phyloP scores from a whole-genome alignment of 2,329 filamentous ascomycete genomes.

The Pseudogymnoascus pannorum region DNA sequence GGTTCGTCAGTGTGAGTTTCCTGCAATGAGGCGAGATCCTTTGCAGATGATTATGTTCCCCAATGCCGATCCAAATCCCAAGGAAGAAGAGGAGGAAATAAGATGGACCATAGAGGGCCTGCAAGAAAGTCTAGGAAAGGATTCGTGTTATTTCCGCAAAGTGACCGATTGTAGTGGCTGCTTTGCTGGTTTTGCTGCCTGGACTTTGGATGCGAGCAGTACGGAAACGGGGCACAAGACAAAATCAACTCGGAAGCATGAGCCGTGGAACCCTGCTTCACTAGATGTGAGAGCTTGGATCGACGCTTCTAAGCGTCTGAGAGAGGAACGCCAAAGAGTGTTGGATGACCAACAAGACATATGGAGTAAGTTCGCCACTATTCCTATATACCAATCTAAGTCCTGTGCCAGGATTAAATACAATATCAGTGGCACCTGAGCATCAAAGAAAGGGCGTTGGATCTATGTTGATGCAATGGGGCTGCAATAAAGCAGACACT shows the following conservation, averaged over 20 bases:
- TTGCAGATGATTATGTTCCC: background rate
- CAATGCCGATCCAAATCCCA: background rate
- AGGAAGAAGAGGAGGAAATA: background rate
- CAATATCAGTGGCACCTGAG: background rate
- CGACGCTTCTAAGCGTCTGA: background rate
- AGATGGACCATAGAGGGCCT: background rate
- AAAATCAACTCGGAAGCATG: background rate
- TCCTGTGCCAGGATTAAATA: background rate
- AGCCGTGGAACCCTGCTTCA: background rate
- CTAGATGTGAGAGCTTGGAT: background rate
- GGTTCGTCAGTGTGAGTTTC: background rate
- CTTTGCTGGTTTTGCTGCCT: background rate
- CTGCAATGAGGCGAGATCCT: background rate
- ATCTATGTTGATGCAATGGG: background rate
- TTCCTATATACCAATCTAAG: background rate
- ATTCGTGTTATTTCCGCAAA: background rate
- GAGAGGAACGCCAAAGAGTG: background rate
- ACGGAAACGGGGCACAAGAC: background rate
- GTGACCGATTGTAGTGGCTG: background rate
- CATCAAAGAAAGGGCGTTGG: background rate
- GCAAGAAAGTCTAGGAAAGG: background rate
- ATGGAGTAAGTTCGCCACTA: background rate
- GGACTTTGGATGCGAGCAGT: background rate
- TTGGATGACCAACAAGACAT: background rate
- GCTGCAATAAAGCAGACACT: background rate